phyloP scores from a whole-genome alignment of 129 eudicot species.

The Saussurea involucrata region DNA sequence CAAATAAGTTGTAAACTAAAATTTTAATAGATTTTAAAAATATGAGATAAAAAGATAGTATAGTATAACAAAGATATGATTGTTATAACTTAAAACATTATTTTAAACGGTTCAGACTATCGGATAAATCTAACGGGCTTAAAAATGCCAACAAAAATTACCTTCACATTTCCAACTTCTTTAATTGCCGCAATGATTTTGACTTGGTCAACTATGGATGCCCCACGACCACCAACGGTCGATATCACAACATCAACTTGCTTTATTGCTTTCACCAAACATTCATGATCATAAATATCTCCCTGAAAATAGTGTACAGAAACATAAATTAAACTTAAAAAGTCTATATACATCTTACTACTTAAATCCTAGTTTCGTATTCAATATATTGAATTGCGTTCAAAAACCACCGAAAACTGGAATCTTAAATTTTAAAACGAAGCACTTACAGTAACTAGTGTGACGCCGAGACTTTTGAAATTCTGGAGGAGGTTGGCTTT shows the following conservation, averaged over 20 bases:
- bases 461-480: conserved; percentile 39
- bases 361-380: too few relatives aligned
- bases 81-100: too few relatives aligned
- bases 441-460: conserved; percentile 21
- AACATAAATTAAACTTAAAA: too few relatives aligned
- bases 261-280: conserved; percentile 50
- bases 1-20: too few relatives aligned
- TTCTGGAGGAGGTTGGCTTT: conserved; percentile 34
- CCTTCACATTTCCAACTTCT: conserved; percentile 53
- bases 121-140: too few relatives aligned
- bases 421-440: not conserved
- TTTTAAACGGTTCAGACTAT: too few relatives aligned
- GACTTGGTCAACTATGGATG: conserved; percentile 36
- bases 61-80: too few relatives aligned
- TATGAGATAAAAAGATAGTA: too few relatives aligned
- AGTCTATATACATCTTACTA: too few relatives aligned
- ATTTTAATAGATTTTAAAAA: too few relatives aligned
- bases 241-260: conserved; percentile 61
- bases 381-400: not conserved
- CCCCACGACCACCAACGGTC: conserved; percentile 36
- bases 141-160: not conserved
- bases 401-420: not conserved
- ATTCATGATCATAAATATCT: conserved; percentile 40
- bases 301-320: conserved; percentile 29
- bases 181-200: conserved; percentile 45